Base-by-base conservation (phyloP, 192 early-diverging fungal species). In the Kappamyces sp. region DNA sequence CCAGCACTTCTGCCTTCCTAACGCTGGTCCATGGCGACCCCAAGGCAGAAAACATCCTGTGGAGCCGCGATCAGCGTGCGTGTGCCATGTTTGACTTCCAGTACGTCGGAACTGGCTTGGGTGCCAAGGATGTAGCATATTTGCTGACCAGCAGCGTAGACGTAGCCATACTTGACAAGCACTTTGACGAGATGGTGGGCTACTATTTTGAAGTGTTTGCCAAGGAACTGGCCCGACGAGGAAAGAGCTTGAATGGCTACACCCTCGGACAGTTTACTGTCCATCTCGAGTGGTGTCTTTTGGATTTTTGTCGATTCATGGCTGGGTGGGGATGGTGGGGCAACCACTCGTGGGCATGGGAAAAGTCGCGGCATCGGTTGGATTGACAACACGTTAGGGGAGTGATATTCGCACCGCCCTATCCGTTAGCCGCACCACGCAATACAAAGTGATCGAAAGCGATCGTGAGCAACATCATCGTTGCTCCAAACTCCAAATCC, bases 291-390 rank as follows among this genome's bases (percentile, higher is more conserved):
- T 55, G 37, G 46, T 63, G 63, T 41, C 31, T 71, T 37, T 29
- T 71, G 8, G 69, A 71, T 48, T 71, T 58, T 49, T 49, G 54
- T n/a, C 53, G 69, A 7, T 71, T 71, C 53, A 52, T 71, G 55
- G 59, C 52, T 33, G 69, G 69, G 22, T 71, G 69, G 69, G 69
- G 69, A 4, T 60, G 35, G 48, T 71, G 69, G 69, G 69, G 69
- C 1, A 63, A 71, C 47, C 29, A 32, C 14, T 11, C 29, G 6
- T 70, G 63, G 63, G 62, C 57, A 2, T 36, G 54, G 34, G 34
- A 41, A 12, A 57, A 57, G 50, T 45, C 45, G 7, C 30, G 36
- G 41, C 15, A 58, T 12, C 30, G 45, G 7, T 1, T 58, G n/a
- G 54, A 22, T 22, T 22, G 22, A 22, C 22, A 22, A 22, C 0